A percentile compares a stretch with the other conserved stretches of the same genome.
Evolutionary conservation across 2,329 filamentous ascomycete genomes (phyloP).

Genomic region (Apiospora marii): DNA sequence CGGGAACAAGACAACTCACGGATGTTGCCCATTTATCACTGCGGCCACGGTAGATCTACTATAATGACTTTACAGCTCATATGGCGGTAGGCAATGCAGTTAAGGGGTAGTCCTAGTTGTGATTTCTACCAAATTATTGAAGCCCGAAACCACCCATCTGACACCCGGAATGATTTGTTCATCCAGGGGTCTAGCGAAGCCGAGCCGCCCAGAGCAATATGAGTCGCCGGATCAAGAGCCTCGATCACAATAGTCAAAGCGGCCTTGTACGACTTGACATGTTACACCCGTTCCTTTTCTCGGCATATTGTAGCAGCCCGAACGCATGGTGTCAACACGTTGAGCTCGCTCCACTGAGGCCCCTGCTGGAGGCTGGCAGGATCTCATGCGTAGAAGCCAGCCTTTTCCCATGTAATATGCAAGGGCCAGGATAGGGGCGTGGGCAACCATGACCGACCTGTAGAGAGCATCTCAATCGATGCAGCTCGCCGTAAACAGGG

Average conservation of each 20-base stretch:
- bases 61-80: not conserved
- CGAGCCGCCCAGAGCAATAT: not conserved
- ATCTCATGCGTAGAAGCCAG: not conserved
- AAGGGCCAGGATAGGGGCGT: not conserved
- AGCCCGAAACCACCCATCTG: not conserved
- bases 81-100: not conserved
- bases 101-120: not conserved
- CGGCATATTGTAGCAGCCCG: constrained; percentile 1
- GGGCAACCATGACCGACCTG: not conserved
- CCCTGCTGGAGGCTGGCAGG: not conserved
- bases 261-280: not conserved
- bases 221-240: not conserved
- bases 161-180: not conserved
- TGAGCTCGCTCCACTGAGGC: constrained; percentile 6
- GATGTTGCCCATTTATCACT: not conserved
- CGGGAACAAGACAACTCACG: not conserved
- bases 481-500: not conserved
- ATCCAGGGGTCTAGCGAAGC: not conserved
- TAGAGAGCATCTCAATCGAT: not conserved
- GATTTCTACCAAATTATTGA: not conserved
- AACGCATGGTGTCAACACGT: constrained; percentile 1
- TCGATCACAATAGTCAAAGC: not conserved
- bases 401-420: not conserved
- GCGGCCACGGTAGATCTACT: not conserved
- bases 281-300: not conserved